A percentile compares a stretch with the other conserved stretches of the same genome.
These are phyloP conservation scores for Maudiozyma serrabonitensis DNA, from an alignment of 805 yeast genomes.

Conservation along the genomic window DNA sequence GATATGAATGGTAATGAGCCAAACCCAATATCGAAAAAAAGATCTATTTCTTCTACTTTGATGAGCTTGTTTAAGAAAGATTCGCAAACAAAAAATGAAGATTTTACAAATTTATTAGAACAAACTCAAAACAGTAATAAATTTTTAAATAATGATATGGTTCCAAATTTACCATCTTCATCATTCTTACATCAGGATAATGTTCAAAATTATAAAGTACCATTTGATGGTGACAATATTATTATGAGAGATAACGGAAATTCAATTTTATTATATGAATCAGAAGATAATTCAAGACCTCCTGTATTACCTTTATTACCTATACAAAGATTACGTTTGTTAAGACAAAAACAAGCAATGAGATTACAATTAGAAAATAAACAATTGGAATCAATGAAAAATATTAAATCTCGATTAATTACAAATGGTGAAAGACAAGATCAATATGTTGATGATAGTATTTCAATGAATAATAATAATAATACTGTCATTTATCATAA, in stretches of 20 bases:
- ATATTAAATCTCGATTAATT: neutral
- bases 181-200: neutral
- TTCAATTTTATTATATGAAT: slow-evolving; percentile 5
- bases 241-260: neutral
- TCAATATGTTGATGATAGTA: no score
- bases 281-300: slow-evolving; percentile 15
- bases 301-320: slow-evolving; percentile 27
- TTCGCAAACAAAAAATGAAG: neutral
- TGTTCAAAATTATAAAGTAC: no score
- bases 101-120: no score
- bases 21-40: slow-evolving; percentile 6
- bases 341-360: slow-evolving; percentile 21
- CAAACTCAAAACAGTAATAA: no score
- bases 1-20: neutral
- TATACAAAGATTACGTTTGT: slow-evolving; percentile 20
- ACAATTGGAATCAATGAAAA: neutral
- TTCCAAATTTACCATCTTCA: neutral
- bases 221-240: neutral
- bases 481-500: slow-evolving; percentile 7
- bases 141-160: no score
- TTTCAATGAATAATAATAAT: neutral
- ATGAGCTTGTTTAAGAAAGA: slow-evolving; percentile 12
- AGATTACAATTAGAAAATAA: slow-evolving; percentile 6
- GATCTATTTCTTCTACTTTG: slow-evolving; percentile 24
- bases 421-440: no score